These are phyloP conservation scores for Asclepias syriaca DNA, from an alignment of 257 asterid species.

Conservation along the genomic window DNA sequence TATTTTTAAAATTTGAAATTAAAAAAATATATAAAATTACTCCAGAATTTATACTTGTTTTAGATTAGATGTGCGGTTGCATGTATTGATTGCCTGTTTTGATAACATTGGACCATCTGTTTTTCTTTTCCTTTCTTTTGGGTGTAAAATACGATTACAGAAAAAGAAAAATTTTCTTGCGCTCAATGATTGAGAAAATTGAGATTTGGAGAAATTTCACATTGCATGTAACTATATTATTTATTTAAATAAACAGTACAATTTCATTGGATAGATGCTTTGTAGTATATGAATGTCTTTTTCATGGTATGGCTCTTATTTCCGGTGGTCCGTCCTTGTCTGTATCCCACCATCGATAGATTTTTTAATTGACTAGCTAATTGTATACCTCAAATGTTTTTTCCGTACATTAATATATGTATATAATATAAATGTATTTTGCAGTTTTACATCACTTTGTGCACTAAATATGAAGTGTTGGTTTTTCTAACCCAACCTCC, in stretches of 20 bases:
- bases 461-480: conserved; percentile 1
- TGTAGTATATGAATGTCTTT: conserved; percentile 37
- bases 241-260: conserved; percentile 3
- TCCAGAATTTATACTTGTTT: neutral
- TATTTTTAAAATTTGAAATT: no score
- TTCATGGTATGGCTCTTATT: conserved; percentile 34
- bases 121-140: neutral
- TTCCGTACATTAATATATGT: conserved; percentile 8
- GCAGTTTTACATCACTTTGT: conserved; percentile 16
- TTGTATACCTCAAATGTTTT: conserved; percentile 24
- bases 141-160: neutral
- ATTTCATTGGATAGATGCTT: conserved; percentile 13
- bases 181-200: neutral
- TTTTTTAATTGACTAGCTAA: conserved; percentile 29
- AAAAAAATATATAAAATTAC: no score
- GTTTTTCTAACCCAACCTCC: conserved; percentile 8
- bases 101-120: neutral
- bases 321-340: conserved; percentile 54
- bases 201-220: neutral
- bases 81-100: neutral
- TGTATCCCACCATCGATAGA: conserved; percentile 23
- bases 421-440: conserved; percentile 16
- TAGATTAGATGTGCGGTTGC: neutral
- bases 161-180: neutral
- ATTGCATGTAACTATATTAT: neutral